Evolutionary conservation across 257 asterid species (phyloP), one percentile per base, ranked within the genome.

Genomic region (Solanum bulbocastanum): DNA sequence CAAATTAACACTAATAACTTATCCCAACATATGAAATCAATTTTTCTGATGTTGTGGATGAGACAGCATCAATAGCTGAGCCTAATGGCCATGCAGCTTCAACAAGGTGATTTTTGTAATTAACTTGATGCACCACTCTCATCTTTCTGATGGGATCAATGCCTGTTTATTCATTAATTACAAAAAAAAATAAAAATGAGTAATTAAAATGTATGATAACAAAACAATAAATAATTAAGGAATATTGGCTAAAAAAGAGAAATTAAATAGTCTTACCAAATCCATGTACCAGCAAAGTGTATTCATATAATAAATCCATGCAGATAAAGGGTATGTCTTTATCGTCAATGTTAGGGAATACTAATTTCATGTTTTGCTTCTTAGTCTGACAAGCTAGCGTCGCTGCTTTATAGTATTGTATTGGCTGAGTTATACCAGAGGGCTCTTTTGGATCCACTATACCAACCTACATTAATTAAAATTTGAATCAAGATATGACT

Each of bases 51-150:
- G 89, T 88, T 25, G 25, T 37, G 46, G 93, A 92, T 7, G 98
- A 95, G 36, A 94, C 95, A 44, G 89, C 95, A 88, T 95, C 95
- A 79, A 95, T 95, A 79, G 98, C 98, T 87, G 94, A 92, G 87
- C 98, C 98, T 87, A 94, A 89, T 6, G 98, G 96, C 98, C 98
- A 94, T 14, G 98, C 98, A 78, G 98, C 98, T 91, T 74, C 97
- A 72, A 95, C 92, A 39, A 91, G 89, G 85, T 91, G 88, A 90
- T 92, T 87, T 88, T 93, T 92, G 90, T 94, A 95, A 72, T 92
- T 87, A 8, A 94, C 95, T 73, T 91, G 76, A 75, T 92, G 91
- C 89, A 92, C 94, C 91, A 94, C 76, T 27, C 96, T 94, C 33
- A 94, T 92, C 91, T 92, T 88, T 90, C 92, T 92, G 90, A 89